These are phyloP conservation scores for Ambrosia artemisiifolia DNA, from an alignment of 129 eudicot genomes.

Conservation along the genomic window DNA sequence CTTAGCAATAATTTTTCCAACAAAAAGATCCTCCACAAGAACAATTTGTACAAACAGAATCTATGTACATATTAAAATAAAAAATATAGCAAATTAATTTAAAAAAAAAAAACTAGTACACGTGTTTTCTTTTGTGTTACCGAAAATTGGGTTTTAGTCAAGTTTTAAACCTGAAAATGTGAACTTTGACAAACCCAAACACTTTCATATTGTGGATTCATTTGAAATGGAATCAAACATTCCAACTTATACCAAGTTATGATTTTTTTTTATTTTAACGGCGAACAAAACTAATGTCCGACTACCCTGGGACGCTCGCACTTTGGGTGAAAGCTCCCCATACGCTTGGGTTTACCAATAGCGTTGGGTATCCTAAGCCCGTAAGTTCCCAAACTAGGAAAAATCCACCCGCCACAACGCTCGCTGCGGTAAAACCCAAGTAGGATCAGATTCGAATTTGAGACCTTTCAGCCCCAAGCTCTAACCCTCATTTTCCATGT, in stretches of 20 bases:
- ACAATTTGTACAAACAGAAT: slow-evolving; percentile 15
- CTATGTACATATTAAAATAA: neutral
- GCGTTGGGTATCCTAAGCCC: too few species aligned
- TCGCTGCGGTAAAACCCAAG: too few species aligned
- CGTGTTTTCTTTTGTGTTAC: neutral
- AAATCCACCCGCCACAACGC: too few species aligned
- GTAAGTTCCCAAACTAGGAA: too few species aligned
- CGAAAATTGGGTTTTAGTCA: slow-evolving; percentile 8
- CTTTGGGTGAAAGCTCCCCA: too few species aligned
- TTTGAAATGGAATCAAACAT: neutral
- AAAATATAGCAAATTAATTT: neutral
- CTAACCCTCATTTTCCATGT: too few species aligned
- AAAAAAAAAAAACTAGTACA: neutral
- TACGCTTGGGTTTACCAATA: too few species aligned
- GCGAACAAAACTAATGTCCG: too few species aligned
- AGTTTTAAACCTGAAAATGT: slow-evolving; percentile 4
- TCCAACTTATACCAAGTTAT: neutral
- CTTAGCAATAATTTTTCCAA: slow-evolving; percentile 19
- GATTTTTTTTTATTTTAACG: too few species aligned
- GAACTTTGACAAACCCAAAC: slow-evolving; percentile 15
- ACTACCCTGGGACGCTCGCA: too few species aligned
- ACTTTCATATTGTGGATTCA: neutral
- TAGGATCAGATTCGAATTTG: too few species aligned
- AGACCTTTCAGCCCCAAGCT: too few species aligned
- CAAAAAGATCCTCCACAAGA: slow-evolving; percentile 26